phyloP scores from a whole-genome alignment of 352 stramenopile genomes.

The Elongisporangium undulatum region DNA sequence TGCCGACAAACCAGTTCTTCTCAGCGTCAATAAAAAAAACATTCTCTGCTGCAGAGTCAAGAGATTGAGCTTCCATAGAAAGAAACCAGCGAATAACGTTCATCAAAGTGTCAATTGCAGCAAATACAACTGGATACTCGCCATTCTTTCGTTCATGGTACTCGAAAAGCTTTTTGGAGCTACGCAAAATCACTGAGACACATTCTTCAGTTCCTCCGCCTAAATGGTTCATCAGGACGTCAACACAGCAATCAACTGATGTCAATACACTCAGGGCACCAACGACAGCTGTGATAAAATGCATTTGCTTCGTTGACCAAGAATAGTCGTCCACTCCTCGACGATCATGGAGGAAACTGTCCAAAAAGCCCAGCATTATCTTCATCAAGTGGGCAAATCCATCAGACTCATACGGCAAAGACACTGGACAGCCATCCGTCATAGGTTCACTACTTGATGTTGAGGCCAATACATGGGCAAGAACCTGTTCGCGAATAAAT shows the following conservation, averaged over 20 bases:
- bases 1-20: conserved; percentile 38
- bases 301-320: conserved; percentile 31
- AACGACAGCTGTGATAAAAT: conserved; percentile 41
- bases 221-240: conserved; percentile 44
- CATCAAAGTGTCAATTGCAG: conserved; percentile 49
- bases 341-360: conserved; percentile 43
- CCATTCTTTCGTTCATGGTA: conserved; percentile 42
- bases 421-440: conserved; percentile 4
- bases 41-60: neutral
- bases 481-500: conserved; percentile 44
- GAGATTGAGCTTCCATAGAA: conserved; percentile 29
- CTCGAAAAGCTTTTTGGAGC: conserved; percentile 58
- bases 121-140: conserved; percentile 44
- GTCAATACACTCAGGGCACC: conserved; percentile 36
- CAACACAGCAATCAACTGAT: conserved; percentile 23
- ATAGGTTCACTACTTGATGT: neutral
- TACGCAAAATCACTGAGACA: conserved; percentile 46
- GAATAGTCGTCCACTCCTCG: conserved; percentile 11
- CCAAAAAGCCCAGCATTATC: conserved; percentile 44
- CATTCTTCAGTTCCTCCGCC: conserved; percentile 45
- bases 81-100: conserved; percentile 57
- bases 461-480: conserved; percentile 21
- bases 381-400: conserved; percentile 49
- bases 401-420: conserved; percentile 22
- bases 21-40: neutral